Base-by-base conservation (phyloP, 208 protist species). In the Leishmania arabica region DNA sequence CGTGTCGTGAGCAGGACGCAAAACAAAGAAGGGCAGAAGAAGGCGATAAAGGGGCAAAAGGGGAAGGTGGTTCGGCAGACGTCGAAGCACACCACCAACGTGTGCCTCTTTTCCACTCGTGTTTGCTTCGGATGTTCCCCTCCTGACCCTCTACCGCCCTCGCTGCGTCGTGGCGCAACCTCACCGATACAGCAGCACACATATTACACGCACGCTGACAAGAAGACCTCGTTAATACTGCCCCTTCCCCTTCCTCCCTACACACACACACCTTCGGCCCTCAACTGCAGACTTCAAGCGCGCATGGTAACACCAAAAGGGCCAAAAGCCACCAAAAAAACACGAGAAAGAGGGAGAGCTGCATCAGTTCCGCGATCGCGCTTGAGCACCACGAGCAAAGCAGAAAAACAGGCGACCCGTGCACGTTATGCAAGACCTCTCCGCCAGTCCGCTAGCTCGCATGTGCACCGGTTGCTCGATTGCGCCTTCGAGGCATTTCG, bases 241-340 rank as follows among this genome's bases (percentile, higher is more conserved):
- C 31, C 8, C 15, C 3, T 17, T n/a, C 8, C n/a, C 62, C 31
- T 11, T 31, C 60, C 2, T 8, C 31, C 4, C 19, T 4, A 13
- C 9, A 53, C 49, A 54, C 51, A 27, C 53, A 27, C 64, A 3
- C 27, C 27, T 69, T 69, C 53, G 4, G 51, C 42, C 51, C 72
- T 65, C 74, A 37, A 76, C 53, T 31, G 53, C 49, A 77, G 24
- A 82, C 65, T 2, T 24, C 27, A 34, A 31, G 62, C 62, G 40
- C 15, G 62, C 31, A 37, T 13, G 15, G 56, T 27, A 82, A 15
- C 56, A 53, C 40, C 13, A 40, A 51, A 56, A 72, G 69, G 69
- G 31, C 31, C 37, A 77, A 56, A 47, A 76, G 24, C 56, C 31
- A 64, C 34, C 53, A n/a, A 77, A 77, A 77, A 31, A 62, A 77